These are phyloP conservation scores for Aureobasidium namibiae DNA, from an alignment of 2,329 filamentous ascomycete genomes.

Conservation along the genomic window DNA sequence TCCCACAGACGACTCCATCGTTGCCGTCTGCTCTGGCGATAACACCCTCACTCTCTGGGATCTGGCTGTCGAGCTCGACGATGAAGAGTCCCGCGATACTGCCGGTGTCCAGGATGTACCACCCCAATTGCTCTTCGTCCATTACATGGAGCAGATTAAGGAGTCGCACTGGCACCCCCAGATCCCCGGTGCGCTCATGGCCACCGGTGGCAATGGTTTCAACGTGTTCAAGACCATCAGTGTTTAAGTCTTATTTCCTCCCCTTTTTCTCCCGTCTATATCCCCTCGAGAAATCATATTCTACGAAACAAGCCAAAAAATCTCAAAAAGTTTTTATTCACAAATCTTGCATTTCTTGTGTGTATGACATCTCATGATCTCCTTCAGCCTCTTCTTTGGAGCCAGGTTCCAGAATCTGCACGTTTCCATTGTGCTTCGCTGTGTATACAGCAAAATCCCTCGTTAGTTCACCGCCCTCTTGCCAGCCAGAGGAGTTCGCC, in stretches of 20 bases:
- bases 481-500: not conserved
- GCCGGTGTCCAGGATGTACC: slow-evolving; percentile 84
- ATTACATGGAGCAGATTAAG: slow-evolving; percentile 92
- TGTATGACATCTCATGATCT: not conserved
- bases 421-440: too few relatives aligned
- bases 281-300: not conserved
- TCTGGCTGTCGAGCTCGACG: slow-evolving; percentile 89
- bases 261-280: not conserved
- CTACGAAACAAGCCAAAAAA: not conserved
- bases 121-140: slow-evolving; percentile 89
- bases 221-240: slow-evolving; percentile 34
- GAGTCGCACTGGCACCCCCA: slow-evolving; percentile 97
- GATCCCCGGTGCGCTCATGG: slow-evolving; percentile 81
- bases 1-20: slow-evolving; percentile 90
- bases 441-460: too few relatives aligned
- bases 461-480: not conserved
- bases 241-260: slow-evolving; percentile 20
- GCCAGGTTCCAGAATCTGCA: too few relatives aligned
- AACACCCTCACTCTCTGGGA: slow-evolving; percentile 96
- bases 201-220: slow-evolving; percentile 81
- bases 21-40: slow-evolving; percentile 85
- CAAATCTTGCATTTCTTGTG: too few relatives aligned
- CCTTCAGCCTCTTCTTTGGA: not conserved
- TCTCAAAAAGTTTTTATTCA: not conserved
- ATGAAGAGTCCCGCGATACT: slow-evolving; percentile 89